Conservation (phyloP, 179 eudicot species). For the Beta lomatogona region DNA sequence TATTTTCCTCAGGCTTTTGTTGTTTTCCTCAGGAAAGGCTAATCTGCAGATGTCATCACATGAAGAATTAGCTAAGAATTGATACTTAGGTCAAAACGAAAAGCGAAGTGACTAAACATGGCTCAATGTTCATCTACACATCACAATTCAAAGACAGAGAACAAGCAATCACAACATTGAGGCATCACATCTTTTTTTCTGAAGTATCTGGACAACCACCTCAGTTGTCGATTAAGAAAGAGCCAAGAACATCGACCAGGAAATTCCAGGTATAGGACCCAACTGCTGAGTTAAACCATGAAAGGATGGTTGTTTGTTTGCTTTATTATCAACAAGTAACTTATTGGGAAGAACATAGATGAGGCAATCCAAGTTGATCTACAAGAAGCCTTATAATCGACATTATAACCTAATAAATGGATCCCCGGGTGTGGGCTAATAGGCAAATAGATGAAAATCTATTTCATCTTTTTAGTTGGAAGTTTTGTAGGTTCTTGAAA, state of each 20-base stretch:
- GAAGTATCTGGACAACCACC: background rate
- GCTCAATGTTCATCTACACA: background rate
- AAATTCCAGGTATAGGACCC: background rate
- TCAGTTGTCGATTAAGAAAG: background rate
- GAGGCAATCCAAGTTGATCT: background rate
- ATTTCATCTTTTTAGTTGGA: too few species aligned
- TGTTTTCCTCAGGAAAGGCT: conserved; percentile 86
- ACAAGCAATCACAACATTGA: background rate
- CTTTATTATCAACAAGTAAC: background rate
- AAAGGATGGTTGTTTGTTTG: background rate
- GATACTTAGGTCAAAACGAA: background rate
- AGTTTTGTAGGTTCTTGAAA: background rate
- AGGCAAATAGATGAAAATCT: too few species aligned
- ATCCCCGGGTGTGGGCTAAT: too few species aligned
- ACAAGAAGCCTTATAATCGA: background rate
- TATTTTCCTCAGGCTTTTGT: conserved; percentile 86
- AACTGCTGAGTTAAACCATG: background rate
- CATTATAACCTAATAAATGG: too few species aligned
- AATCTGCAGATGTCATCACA: conserved; percentile 45
- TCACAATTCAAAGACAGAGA: background rate
- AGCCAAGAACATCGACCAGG: background rate
- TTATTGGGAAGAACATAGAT: background rate
- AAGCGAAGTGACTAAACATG: background rate
- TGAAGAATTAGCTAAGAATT: background rate
- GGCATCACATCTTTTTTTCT: background rate